These are phyloP conservation scores for Suillus clintonianus DNA, from an alignment of 768 basidiomycete genomes.

Conservation along the genomic window DNA sequence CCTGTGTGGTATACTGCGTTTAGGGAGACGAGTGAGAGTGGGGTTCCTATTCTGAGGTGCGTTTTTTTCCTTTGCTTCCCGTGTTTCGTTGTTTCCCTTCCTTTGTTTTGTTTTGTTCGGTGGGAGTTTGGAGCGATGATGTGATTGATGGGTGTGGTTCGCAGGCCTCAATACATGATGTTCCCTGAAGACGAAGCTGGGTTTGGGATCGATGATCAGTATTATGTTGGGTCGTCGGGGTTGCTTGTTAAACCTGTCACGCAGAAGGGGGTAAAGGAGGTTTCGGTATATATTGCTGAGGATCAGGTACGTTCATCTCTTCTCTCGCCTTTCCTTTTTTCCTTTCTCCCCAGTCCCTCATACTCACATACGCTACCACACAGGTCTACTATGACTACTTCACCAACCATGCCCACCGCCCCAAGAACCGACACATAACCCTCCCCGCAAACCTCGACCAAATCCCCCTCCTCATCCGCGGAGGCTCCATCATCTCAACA, in stretches of 20 bases:
- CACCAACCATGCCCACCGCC: conserved; percentile 61
- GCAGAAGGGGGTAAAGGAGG: conserved; percentile 64
- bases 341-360: not conserved
- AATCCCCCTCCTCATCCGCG: conserved; percentile 85
- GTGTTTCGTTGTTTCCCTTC: too few species aligned
- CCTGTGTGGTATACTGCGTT: conserved; percentile 99
- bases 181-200: conserved; percentile 90
- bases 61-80: conserved; percentile 13
- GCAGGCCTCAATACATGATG: conserved; percentile 91
- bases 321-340: not conserved
- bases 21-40: conserved; percentile 80
- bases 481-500: conserved; percentile 87
- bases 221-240: conserved; percentile 85
- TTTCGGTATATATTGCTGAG: conserved; percentile 83
- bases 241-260: conserved; percentile 92
- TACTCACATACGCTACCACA: not conserved
- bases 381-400: conserved; percentile 97
- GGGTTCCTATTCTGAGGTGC: conserved; percentile 82
- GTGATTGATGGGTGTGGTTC: not conserved
- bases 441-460: conserved; percentile 80
- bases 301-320: conserved; percentile 55
- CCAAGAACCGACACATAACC: conserved; percentile 64
- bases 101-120: too few species aligned
- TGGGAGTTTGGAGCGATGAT: not conserved
- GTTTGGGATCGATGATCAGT: conserved; percentile 92